A percentile compares a stretch with the other conserved stretches of the same genome.
phyloP scores from a whole-genome alignment of 106 monocot species.

The Dendrobium nobile region DNA sequence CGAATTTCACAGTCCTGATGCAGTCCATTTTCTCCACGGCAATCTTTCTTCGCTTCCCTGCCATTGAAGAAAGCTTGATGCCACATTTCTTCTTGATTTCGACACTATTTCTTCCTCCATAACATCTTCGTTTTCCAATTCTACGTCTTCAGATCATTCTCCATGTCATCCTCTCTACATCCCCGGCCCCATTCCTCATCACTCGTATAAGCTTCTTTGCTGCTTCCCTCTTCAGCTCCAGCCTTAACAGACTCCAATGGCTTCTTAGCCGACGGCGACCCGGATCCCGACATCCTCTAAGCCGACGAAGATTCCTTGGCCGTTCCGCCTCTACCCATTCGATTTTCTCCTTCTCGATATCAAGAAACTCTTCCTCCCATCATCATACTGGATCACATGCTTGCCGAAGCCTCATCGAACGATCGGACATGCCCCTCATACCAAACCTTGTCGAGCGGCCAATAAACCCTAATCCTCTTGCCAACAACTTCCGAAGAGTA shows the following conservation, averaged over 20 bases:
- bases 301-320: slow-evolving; percentile 39
- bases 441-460: slow-evolving; percentile 75
- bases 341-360: slow-evolving; percentile 55
- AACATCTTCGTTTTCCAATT: slow-evolving; percentile 38
- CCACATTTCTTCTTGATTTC: slow-evolving; percentile 17
- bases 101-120: slow-evolving; percentile 18
- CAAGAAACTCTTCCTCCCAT: slow-evolving; percentile 72
- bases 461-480: slow-evolving; percentile 57
- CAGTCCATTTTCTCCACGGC: slow-evolving; percentile 27
- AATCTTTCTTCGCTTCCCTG: slow-evolving; percentile 50
- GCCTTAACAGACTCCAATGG: neutral
- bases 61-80: slow-evolving; percentile 5
- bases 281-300: slow-evolving; percentile 33
- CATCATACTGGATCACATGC: slow-evolving; percentile 62
- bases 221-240: slow-evolving; percentile 12
- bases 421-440: slow-evolving; percentile 56
- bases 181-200: slow-evolving; percentile 56
- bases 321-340: slow-evolving; percentile 50
- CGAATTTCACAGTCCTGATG: slow-evolving; percentile 38
- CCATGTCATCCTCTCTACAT: slow-evolving; percentile 12
- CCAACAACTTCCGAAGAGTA: slow-evolving; percentile 40
- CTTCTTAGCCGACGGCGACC: neutral
- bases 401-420: slow-evolving; percentile 33
- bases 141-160: slow-evolving; percentile 35
- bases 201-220: slow-evolving; percentile 28